Percentiles rank a stretch among this genome's conserved stretches.
These are phyloP conservation scores for Boletus tylopilopsis DNA, from an alignment of 768 basidiomycete species.

Conservation along the genomic window DNA sequence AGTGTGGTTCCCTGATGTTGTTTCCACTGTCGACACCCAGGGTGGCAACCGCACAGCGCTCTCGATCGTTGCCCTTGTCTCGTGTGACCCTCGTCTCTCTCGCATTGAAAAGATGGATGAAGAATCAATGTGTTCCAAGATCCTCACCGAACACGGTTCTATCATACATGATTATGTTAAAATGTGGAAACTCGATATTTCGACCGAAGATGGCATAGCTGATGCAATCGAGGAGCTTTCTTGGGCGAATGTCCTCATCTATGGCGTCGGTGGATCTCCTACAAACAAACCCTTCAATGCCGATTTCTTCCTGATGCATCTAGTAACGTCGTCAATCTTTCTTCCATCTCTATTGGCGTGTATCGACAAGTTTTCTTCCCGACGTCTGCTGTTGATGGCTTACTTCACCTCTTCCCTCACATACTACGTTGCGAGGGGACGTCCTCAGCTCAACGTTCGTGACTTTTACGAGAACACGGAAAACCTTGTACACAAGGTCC, in stretches of 20 bases:
- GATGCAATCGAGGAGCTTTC: conserved; percentile 59
- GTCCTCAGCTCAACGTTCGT: conserved; percentile 29
- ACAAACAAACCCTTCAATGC: conserved; percentile 49
- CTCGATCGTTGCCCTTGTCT: conserved; percentile 49
- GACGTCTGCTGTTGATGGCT: conserved; percentile 25
- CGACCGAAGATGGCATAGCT: conserved; percentile 35
- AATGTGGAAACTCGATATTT: conserved; percentile 43
- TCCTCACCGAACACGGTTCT: conserved; percentile 31
- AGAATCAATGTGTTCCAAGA: conserved; percentile 30
- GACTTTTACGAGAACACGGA: conserved; percentile 30
- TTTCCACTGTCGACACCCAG: conserved; percentile 6
- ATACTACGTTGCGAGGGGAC: conserved; percentile 33
- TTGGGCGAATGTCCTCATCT: conserved; percentile 56
- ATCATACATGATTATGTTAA: conserved; percentile 40
- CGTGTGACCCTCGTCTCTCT: conserved; percentile 44
- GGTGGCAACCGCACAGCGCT: conserved; percentile 35
- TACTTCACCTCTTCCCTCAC: conserved; percentile 28
- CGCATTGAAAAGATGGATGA: conserved; percentile 18
- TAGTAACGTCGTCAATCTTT: conserved; percentile 66
- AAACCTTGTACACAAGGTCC: conserved; percentile 32
- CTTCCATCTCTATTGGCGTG: conserved; percentile 45
- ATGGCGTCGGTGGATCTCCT: conserved; percentile 53
- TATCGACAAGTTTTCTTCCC: conserved; percentile 28
- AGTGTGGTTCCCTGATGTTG: conserved; percentile 21
- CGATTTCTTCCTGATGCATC: conserved; percentile 69